Percentiles rank a stretch among this genome's conserved stretches.
Conservation (phyloP, 208 protist species). For the Acanthamoeba triangularis region DNA sequence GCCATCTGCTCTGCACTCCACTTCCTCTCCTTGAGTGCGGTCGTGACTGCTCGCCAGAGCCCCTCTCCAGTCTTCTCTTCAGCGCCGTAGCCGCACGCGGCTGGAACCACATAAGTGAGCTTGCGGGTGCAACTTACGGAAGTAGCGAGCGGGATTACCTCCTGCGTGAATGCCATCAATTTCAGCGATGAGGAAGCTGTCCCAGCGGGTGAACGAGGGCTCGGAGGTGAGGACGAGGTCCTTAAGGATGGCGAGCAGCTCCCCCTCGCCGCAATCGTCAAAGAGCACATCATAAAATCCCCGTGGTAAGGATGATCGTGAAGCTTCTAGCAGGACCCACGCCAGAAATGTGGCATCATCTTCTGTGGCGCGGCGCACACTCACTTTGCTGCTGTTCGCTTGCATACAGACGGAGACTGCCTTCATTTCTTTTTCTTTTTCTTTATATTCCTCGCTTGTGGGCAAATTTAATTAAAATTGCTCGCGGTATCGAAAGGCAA, state of each 20-base stretch:
- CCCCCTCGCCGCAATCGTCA: neutral
- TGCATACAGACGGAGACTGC: too few species aligned
- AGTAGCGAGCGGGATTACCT: neutral
- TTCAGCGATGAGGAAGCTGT: conserved; percentile 1
- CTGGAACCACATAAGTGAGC: neutral
- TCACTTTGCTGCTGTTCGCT: neutral
- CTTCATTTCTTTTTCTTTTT: neutral
- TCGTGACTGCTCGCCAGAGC: neutral
- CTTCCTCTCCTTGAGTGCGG: neutral
- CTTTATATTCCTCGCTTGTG: too few species aligned
- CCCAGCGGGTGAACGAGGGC: conserved; percentile 42
- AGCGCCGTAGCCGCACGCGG: neutral
- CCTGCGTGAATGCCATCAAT: neutral
- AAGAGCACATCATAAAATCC: conserved; percentile 59
- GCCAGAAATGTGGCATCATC: neutral
- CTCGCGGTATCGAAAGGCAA: too few species aligned
- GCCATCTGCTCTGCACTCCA: neutral
- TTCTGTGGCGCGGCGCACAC: neutral
- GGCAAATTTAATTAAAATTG: too few species aligned
- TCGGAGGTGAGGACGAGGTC: conserved; percentile 29
- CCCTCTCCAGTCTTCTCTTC: conserved; percentile 22
- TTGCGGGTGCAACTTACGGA: too few species aligned
- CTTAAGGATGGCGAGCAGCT: neutral
- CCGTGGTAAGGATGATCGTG: neutral
- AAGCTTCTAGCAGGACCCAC: conserved; percentile 7